A percentile compares a stretch with the other conserved stretches of the same genome.
Conservation (phyloP, 1,284 basidiomycete species). For the Ceratobasidium sp. region DNA sequence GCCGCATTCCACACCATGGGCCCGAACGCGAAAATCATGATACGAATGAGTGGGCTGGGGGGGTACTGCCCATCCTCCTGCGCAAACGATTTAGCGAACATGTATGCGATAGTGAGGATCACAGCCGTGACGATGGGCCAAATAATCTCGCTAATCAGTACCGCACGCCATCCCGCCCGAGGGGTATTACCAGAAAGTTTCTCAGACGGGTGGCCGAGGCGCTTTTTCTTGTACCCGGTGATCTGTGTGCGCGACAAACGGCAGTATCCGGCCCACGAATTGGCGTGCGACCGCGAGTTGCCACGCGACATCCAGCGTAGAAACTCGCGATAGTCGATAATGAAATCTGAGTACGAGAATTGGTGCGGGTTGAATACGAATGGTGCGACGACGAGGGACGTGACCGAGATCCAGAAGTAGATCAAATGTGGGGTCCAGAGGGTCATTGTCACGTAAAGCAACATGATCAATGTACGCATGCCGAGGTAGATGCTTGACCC, state of each 20-base stretch:
- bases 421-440: slow-evolving; percentile 90
- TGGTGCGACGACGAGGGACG: slow-evolving; percentile 89
- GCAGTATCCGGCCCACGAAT: slow-evolving; percentile 98
- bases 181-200: slow-evolving; percentile 90
- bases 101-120: slow-evolving; percentile 74
- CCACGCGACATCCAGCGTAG: slow-evolving; percentile 97
- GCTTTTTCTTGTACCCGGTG: slow-evolving; percentile 98
- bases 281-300: slow-evolving; percentile 92
- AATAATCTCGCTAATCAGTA: slow-evolving; percentile 87
- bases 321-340: slow-evolving; percentile 97
- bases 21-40: slow-evolving; percentile 92
- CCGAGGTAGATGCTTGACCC: slow-evolving; percentile 97
- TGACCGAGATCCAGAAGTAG: slow-evolving; percentile 95
- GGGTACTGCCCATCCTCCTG: slow-evolving; percentile 70
- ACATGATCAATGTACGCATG: slow-evolving; percentile 87
- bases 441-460: slow-evolving; percentile 90
- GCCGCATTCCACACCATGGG: slow-evolving; percentile 97
- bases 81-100: slow-evolving; percentile 89
- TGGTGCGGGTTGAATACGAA: slow-evolving; percentile 99
- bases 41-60: slow-evolving; percentile 85
- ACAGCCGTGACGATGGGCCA: slow-evolving; percentile 85
- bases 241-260: slow-evolving; percentile 94
- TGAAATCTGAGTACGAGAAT: slow-evolving; percentile 93
- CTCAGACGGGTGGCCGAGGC: slow-evolving; percentile 92
- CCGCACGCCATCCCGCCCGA: slow-evolving; percentile 88